These are phyloP conservation scores for Gamsiella multidivaricata DNA, from an alignment of 192 early-diverging fungal genomes.

Conservation along the genomic window DNA sequence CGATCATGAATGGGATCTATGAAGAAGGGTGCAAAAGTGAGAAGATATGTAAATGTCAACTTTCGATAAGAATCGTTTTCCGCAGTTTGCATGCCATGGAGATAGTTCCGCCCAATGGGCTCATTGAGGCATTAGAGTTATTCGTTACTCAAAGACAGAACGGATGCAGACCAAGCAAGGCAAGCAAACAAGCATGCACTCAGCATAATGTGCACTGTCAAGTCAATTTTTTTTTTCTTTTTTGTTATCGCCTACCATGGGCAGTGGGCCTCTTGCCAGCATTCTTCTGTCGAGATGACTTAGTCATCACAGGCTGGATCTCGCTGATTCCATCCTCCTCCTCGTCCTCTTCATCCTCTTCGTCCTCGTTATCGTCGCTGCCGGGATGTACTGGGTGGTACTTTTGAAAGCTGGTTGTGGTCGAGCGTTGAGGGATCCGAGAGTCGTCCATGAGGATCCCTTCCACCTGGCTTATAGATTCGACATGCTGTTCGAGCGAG, in stretches of 20 bases:
- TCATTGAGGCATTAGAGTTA: no score
- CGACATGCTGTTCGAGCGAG: conserved; percentile 21
- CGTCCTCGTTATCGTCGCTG: conserved; percentile 4
- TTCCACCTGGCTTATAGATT: conserved; percentile 34
- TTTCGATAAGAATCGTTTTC: no score
- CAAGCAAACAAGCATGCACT: no score
- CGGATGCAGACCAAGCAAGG: no score
- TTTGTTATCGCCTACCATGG: neutral
- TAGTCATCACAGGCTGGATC: conserved; percentile 12
- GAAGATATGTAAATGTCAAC: no score
- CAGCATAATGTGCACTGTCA: no score
- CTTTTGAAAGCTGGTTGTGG: neutral
- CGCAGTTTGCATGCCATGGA: no score
- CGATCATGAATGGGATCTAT: neutral
- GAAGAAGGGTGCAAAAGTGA: neutral
- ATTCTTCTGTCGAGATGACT: neutral
- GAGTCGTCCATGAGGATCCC: conserved; percentile 1
- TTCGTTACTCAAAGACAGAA: no score
- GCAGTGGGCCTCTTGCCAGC: neutral
- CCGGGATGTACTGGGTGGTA: neutral
- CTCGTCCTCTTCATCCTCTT: conserved; percentile 22
- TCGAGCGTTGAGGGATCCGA: conserved; percentile 3
- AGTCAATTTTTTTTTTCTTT: neutral
- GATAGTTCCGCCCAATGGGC: no score
- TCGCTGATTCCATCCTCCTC: conserved; percentile 21